Percentiles rank a stretch among this genome's conserved stretches.
Evolutionary conservation across 1,139 yeast species (phyloP).

Genomic region (Scheffersomyces cryptocercus): DNA sequence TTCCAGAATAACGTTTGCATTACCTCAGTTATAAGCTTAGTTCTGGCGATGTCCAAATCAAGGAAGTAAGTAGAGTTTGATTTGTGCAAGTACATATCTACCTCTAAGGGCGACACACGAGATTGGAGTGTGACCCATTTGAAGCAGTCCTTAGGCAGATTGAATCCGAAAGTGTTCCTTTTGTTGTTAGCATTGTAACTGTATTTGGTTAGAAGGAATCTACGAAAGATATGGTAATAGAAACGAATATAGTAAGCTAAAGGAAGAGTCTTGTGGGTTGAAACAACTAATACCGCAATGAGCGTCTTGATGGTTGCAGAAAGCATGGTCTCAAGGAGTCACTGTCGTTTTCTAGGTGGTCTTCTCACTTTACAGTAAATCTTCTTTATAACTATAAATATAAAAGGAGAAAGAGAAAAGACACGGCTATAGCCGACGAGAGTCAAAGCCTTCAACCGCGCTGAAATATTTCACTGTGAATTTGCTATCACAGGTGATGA

Average conservation of each 20-base stretch:
- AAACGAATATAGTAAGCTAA: constrained; percentile 67
- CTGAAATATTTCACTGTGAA: no score
- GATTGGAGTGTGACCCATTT: constrained; percentile 47
- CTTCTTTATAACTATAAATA: no score
- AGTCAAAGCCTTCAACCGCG: no score
- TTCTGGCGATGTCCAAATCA: constrained; percentile 82
- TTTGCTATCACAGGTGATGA: no score
- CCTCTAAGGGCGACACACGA: constrained; percentile 74
- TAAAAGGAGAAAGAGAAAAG: no score
- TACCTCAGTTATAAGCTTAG: constrained; percentile 56
- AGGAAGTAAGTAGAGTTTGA: constrained; percentile 80
- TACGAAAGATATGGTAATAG: constrained; percentile 45
- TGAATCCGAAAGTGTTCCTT: constrained; percentile 37
- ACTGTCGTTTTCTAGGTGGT: no score
- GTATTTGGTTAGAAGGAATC: constrained; percentile 29
- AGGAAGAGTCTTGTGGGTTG: constrained; percentile 64
- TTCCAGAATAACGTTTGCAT: constrained; percentile 53
- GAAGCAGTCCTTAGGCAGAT: constrained; percentile 38
- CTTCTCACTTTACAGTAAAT: no score
- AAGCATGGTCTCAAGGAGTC: neutral
- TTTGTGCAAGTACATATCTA: constrained; percentile 86
- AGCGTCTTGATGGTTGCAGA: neutral
- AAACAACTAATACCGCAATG: constrained; percentile 11
- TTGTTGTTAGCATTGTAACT: constrained; percentile 20
- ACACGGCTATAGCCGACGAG: no score